Evolutionary conservation across 768 basidiomycete genomes (phyloP), one percentile per base, ranked within the genome.

Genomic region (Artomyces pyxidatus): DNA sequence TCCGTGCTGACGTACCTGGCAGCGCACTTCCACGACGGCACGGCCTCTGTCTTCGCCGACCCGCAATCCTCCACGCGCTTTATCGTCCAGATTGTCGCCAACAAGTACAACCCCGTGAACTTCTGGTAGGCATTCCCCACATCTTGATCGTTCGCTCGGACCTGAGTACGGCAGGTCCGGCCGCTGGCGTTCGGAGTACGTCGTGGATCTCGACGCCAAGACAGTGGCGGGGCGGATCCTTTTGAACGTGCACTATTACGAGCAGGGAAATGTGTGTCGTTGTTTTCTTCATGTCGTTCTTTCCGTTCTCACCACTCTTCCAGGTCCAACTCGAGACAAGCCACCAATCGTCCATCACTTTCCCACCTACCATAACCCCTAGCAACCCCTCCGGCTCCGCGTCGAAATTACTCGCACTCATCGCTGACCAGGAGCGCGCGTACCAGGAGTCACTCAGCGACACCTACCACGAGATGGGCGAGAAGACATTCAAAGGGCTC

Each of bases 211-310:
- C 32, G 75, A 72, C 16, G 70, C 76, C 35, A 76, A 77, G 46
- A 74, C 67, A 50, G 71, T 96, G 5, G 65, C 68, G n/a, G 93
- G 92, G 0, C 78, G 71, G 58, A 78, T 96, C 14, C 71, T 84
- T 7, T 77, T 88, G 38, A 88, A 92, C 58, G 84, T 97, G 11
- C 96, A 99, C 65, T 98, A 98, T 61, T 98, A 94, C 61, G 96
- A 99, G 64, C 91, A 96, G 62, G 95, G 95, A 57, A 95, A 94
- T 63, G 91, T 94, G 48, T 44, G 81, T 57, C 4, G 23, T 29
- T 21, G 3, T 28, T 45, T 17, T 43, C 16, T 52, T 10, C 40
- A 8, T 4, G 29, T 4, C 22, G n/a, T 6, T 35, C 11, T 25
- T 14, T 0, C 7, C 25, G 26, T 9, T 17, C 28, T 8, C 27